A percentile compares a stretch with the other conserved stretches of the same genome.
Evolutionary conservation across 2,329 filamentous ascomycete species (phyloP).

Genomic region (Talaromyces sp.): DNA sequence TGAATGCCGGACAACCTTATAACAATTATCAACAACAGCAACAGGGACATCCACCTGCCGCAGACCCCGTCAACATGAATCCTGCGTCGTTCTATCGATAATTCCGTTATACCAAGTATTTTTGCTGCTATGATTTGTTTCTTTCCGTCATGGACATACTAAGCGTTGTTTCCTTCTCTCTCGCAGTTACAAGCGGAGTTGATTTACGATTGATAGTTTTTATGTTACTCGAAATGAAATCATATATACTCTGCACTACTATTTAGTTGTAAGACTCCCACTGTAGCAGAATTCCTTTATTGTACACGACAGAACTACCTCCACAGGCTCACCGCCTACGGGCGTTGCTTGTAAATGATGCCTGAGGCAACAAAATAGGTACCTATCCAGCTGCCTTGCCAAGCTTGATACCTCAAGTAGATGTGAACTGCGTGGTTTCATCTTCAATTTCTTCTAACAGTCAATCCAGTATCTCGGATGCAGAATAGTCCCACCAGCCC

Average conservation of each 20-base stretch:
- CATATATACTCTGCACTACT: not conserved
- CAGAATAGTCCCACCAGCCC: not conserved
- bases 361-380: too few species aligned
- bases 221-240: not conserved
- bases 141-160: not conserved
- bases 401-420: constrained; percentile 3
- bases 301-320: too few species aligned
- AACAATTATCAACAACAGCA: constrained; percentile 35
- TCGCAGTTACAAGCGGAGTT: not conserved
- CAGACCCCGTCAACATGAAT: constrained; percentile 29
- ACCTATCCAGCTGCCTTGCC: constrained; percentile 1
- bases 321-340: too few species aligned
- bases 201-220: not conserved
- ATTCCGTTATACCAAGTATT: not conserved
- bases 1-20: constrained; percentile 29
- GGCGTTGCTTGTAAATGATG: too few species aligned
- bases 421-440: not conserved
- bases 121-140: not conserved
- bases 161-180: not conserved
- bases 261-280: too few species aligned
- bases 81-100: constrained; percentile 38
- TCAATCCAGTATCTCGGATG: not conserved
- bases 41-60: constrained; percentile 13
- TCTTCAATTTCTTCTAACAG: not conserved
- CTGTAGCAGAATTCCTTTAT: too few species aligned